Evolutionary conservation across 495 filamentous ascomycete genomes (phyloP), one percentile per base, ranked within the genome.

Genomic region (Aspergillus bertholletiae): DNA sequence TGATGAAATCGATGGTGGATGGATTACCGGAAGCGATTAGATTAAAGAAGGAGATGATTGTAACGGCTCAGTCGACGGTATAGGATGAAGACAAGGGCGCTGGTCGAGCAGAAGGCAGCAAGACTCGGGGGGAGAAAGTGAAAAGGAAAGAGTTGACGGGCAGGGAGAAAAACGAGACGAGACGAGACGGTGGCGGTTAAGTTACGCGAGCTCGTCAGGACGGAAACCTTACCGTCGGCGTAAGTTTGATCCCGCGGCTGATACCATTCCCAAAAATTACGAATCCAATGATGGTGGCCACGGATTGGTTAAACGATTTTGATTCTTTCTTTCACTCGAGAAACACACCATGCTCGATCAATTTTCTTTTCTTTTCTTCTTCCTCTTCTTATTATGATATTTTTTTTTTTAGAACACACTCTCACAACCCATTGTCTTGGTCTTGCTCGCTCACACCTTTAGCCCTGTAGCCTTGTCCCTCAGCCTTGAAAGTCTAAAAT

Each of bases 131-230:
- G 46, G 45, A 41, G 53, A 59, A 52, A 59, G 55, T 45, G 54
- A 53, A 54, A 60, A 50, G 60, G 50, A 47, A 53, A 55, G 48
- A 55, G 55, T 44, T 47, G 56, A 48, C 28, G 21, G 32, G 27
- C 28, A 34, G 21, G 26, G 35, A 49, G 32, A 54, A 49, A 57
- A 54, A 67, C 59, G 51, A 55, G 57, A 63, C 62, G 60, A 51
- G 56, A 67, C 64, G 48, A 67, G 58, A 63, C 60, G 46, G 57
- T 55, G 51, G 59, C 56, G 64, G 58, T 67, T 64, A 66, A 67
- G 48, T 67, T 67, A 67, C 64, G 63, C 63, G 63, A 66, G 55
- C 46, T 28, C 35, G 59, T 61, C 51, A 57, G 55, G 54, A 61
- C 55, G 18, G 49, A 56, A 45, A 55, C 53, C 54, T 58, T 57